Percentiles rank a stretch among this genome's conserved stretches.
Evolutionary conservation across 106 monocot species (phyloP).

Genomic region (Phalaenopsis equestris): DNA sequence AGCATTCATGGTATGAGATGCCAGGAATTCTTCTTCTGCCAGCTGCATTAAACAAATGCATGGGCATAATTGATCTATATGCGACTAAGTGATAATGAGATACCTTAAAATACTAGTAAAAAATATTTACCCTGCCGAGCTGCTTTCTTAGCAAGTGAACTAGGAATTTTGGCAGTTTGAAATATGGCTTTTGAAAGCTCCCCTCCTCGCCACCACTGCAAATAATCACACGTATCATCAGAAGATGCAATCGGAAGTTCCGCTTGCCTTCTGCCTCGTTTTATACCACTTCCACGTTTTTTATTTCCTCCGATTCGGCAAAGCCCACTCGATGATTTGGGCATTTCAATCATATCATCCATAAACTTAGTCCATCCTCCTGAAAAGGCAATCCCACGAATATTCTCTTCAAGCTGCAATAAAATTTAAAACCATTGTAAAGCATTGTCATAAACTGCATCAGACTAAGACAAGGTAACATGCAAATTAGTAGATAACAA

Average conservation of each 20-base stretch:
- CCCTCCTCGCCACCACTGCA: conserved; percentile 65
- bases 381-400: conserved; percentile 57
- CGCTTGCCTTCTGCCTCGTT: conserved; percentile 27
- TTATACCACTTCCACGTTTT: conserved; percentile 43
- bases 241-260: conserved; percentile 7
- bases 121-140: conserved; percentile 61
- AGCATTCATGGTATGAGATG: conserved; percentile 44
- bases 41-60: conserved; percentile 31
- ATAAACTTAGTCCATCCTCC: conserved; percentile 46
- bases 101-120: not conserved
- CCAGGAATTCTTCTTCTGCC: conserved; percentile 47
- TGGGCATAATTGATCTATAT: not conserved
- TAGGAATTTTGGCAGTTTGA: conserved; percentile 38
- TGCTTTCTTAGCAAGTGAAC: conserved; percentile 35
- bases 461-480: not conserved
- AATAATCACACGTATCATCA: conserved; percentile 34
- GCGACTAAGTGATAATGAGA: not conserved
- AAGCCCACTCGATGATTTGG: conserved; percentile 13
- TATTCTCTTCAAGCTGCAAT: conserved; percentile 70
- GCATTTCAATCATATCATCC: conserved; percentile 29
- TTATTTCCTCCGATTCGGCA: conserved; percentile 19
- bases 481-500: not conserved
- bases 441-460: not conserved
- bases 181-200: conserved; percentile 41
- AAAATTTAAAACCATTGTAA: not conserved